phyloP scores from a whole-genome alignment of 495 filamentous ascomycete species.

The Sporormia fimetaria region DNA sequence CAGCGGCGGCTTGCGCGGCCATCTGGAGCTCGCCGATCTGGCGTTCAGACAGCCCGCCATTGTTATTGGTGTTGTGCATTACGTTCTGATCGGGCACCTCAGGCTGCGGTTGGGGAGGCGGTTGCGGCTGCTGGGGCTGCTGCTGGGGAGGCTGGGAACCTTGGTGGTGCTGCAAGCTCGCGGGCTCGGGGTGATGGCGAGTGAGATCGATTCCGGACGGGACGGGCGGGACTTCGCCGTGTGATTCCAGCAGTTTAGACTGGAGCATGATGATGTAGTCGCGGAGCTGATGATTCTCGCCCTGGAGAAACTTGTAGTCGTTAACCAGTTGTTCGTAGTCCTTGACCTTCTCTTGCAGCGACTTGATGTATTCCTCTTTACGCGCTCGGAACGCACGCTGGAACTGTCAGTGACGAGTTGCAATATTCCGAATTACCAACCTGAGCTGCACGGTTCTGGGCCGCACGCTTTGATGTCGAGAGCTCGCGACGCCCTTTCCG shows the following conservation, averaged over 20 bases:
- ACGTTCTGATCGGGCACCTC: constrained; percentile 1
- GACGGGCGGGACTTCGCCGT: constrained; percentile 73
- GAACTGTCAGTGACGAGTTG: constrained; percentile 13
- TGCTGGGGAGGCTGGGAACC: too few relatives aligned
- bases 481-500: constrained; percentile 68
- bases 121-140: constrained; percentile 9
- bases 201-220: constrained; percentile 53
- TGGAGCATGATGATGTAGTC: constrained; percentile 90
- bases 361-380: constrained; percentile 96
- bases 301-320: constrained; percentile 60
- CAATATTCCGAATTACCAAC: constrained; percentile 40
- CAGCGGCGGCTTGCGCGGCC: constrained; percentile 24
- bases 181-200: constrained; percentile 24
- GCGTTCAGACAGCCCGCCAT: constrained; percentile 22
- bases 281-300: constrained; percentile 79
- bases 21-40: constrained; percentile 27
- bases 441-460: constrained; percentile 94
- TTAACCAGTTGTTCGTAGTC: constrained; percentile 59
- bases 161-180: too few relatives aligned
- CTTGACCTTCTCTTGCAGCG: constrained; percentile 81
- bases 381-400: constrained; percentile 95
- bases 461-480: constrained; percentile 87
- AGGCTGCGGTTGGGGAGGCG: constrained; percentile 4
- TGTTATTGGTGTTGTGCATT: constrained; percentile 9
- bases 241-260: constrained; percentile 70